Evolutionary conservation across 495 filamentous ascomycete species (phyloP), one percentile per base, ranked within the genome.

Genomic region (Diplogelasinospora grovesii): DNA sequence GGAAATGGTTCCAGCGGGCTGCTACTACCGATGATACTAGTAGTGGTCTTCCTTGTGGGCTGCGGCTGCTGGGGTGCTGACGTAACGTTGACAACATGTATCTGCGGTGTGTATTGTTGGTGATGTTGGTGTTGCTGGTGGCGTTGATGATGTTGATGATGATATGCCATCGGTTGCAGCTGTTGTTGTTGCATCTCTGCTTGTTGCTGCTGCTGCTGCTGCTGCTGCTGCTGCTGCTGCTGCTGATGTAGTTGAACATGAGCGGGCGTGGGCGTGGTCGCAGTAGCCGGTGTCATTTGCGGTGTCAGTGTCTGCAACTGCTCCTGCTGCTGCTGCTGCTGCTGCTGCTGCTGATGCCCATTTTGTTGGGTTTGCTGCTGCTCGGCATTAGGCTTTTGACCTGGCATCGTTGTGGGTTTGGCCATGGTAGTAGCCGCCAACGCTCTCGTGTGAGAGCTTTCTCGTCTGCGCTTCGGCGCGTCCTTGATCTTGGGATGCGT

Each of bases 401-500:
- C n/a, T n/a, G n/a, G n/a, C n/a, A n/a, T n/a, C 1, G 53, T 45
- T 42, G 63, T 63, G 11, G 61, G 61, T 39, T 63, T 71, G 8
- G 65, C 37, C 35, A 58, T 57, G 26, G 48, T 59, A 20, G 64
- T 41, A 5, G 56, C 50, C 3, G 53, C 55, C 18, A 65, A 42
- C 31, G 57, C 45, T 18, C 67, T 61, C 3, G 61, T 65, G 49
- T 81, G 70, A 38, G 65, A 71, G 38, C 71, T 80, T 58, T 84
- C 82, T 28, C 82, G 73, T 39, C 81, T 73, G 15, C 81, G 73
- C 53, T 86, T 86, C 10, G 81, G 78, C 7, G 75, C 71, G 56
- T 86, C 83, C 57, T 82, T 83, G 42, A 81, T 72, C 53, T 86
- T 87, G 5, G 77, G 74, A 47, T 86, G 83, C 0, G 81, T 78